Base-by-base conservation (phyloP, 768 basidiomycete species). In the Hericium coralloides region DNA sequence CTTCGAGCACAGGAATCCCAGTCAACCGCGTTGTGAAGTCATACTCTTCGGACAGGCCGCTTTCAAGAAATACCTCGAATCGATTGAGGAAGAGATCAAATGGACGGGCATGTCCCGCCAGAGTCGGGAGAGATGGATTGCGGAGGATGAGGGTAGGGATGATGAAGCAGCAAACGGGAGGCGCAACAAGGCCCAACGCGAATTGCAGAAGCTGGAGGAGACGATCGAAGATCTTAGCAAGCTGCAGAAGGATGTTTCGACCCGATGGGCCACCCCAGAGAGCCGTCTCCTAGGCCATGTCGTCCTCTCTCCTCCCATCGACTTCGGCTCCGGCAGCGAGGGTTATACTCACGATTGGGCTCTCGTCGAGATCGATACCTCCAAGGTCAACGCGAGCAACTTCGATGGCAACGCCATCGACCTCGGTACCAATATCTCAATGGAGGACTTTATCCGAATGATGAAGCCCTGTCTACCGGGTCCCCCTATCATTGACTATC, bases 61-160 rank as follows among this genome's bases (percentile, higher is more conserved):
- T n/a, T 61, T 73, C 61, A 59, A 53, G 55, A 20, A 59, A 2
- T 53, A 53, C 53, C 67, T 74, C 52, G 66, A 72, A 39, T 67
- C 60, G 25, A n/a, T 43, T 3, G 14, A 60, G 26, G 2, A 0
- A 38, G 38, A 20, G 47, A 57, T 56, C 31, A 15, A 14, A 2
- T 0, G 2, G 7, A 2, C 48, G 41, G 1, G 0, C 4, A n/a
- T 49, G 3, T 4, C 2, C 17, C 9, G 25, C n/a, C 25, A 26
- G 20, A 0, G 12, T 10, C 26, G 10, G 8, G 23, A 39, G 14
- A 5, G 37, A 45, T 38, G 4, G 22, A 1, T 4, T 4, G 31
- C 10, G n/a, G n/a, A n/a, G 10, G 12, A 38, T 8, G 50, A 18
- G 52, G 36, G n/a, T 7, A 12, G 2, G 41, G 14, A 12, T 10